Evolutionary conservation across 2,329 filamentous ascomycete genomes (phyloP).

Genomic region (Phoma sp.): DNA sequence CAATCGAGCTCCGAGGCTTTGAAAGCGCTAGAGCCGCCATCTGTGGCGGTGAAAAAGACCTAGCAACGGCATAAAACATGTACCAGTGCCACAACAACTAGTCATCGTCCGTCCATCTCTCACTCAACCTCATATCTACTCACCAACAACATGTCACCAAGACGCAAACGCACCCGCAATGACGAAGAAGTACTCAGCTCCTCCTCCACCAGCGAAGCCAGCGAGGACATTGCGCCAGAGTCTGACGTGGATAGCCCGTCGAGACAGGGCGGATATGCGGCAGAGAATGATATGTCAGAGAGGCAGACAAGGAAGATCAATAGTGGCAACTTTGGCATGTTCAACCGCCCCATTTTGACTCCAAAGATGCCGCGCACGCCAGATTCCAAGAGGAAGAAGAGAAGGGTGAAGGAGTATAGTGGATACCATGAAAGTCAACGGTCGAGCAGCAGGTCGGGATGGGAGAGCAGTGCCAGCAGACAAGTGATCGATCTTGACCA

Average conservation of each 20-base stretch:
- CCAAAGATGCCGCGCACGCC: neutral
- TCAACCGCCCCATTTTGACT: neutral
- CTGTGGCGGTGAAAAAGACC: too few relatives aligned
- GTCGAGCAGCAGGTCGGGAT: neutral
- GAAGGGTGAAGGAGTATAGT: neutral
- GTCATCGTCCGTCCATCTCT: too few relatives aligned
- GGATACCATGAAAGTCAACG: neutral
- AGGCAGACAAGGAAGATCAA: neutral
- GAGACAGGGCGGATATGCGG: neutral
- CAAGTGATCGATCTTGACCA: too few relatives aligned
- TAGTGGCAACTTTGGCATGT: neutral
- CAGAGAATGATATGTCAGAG: neutral
- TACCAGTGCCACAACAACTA: too few relatives aligned
- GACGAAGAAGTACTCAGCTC: neutral
- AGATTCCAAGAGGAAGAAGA: neutral
- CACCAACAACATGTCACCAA: neutral
- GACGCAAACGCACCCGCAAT: neutral
- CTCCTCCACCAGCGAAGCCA: constrained; percentile 1
- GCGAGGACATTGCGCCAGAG: neutral
- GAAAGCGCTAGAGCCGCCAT: too few relatives aligned
- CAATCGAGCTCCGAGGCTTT: too few relatives aligned
- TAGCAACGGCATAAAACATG: too few relatives aligned
- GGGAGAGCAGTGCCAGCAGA: too few relatives aligned
- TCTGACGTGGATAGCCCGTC: neutral
- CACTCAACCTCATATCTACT: too few relatives aligned